Evolutionary conservation across 2,329 filamentous ascomycete species (phyloP), one percentile per base, ranked within the genome.

Genomic region (Ustilaginoidea virens): DNA sequence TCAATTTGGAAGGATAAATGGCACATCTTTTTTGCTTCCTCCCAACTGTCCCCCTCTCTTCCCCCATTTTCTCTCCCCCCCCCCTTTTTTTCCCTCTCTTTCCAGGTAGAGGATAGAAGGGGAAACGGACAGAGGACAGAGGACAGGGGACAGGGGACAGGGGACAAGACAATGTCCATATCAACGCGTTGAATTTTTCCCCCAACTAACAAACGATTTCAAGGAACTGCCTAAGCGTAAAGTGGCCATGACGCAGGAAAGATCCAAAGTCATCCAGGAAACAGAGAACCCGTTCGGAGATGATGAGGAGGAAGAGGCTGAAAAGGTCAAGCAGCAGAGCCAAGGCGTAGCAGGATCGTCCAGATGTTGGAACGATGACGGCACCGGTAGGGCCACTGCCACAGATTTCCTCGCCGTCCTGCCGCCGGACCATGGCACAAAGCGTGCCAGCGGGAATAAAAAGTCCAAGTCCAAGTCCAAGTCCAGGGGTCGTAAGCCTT

Each of bases 191-290:
- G n/a, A n/a, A n/a, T n/a, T n/a, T n/a, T n/a, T n/a, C n/a, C n/a
- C n/a, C n/a, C n/a, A n/a, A n/a, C n/a, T n/a, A n/a, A n/a, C n/a
- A n/a, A n/a, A n/a, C n/a, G n/a, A n/a, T n/a, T n/a, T n/a, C n/a
- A n/a, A 23, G 27, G 66, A 76, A 63, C 58, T 74, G 9, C 72
- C 72, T 10, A 65, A 63, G 32, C 62, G 69, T 33, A 85, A 86
- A 50, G 73, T 80, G 36, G 74, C 72, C 3, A 73, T 72, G 43
- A 81, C 65, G 24, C 78, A 85, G 44, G 80, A 81, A 38, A 73
- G 78, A 39, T 90, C 83, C 27, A 83, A 79, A 46, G 85, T 92
- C 14, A 62, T 94, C 9, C 71, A 72, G 26, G 86, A 94, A 48
- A 83, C 80, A 1, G 80, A 77, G 35, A 60, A 79, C 33, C 78